These are phyloP conservation scores for Parafenestella ontariensis DNA, from an alignment of 2,329 filamentous ascomycete species.

Conservation along the genomic window DNA sequence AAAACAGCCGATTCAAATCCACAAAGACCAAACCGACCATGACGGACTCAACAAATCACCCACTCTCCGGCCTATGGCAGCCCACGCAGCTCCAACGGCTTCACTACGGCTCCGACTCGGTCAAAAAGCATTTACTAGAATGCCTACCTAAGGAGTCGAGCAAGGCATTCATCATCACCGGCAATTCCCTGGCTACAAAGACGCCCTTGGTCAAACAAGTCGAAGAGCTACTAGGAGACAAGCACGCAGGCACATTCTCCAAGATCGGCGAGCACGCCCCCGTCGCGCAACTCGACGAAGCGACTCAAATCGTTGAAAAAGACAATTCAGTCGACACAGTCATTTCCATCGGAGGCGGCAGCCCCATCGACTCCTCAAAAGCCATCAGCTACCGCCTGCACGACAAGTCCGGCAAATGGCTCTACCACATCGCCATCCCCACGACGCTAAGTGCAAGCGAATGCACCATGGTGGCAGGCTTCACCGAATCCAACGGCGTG, in stretches of 20 bases:
- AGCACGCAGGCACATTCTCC: slow-evolving; percentile 62
- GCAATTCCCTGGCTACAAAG: slow-evolving; percentile 61
- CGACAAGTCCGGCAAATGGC: slow-evolving; percentile 42
- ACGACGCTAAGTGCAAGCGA: slow-evolving; percentile 60
- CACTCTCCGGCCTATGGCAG: slow-evolving; percentile 59
- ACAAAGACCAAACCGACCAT: slow-evolving; percentile 34
- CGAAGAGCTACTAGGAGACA: slow-evolving; percentile 55
- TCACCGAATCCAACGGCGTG: slow-evolving; percentile 57
- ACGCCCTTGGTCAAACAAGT: slow-evolving; percentile 61
- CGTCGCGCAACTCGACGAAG: slow-evolving; percentile 61
- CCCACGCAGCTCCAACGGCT: slow-evolving; percentile 58
- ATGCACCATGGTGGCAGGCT: slow-evolving; percentile 61
- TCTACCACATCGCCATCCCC: slow-evolving; percentile 50
- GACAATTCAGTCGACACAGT: slow-evolving; percentile 61
- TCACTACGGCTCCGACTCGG: slow-evolving; percentile 58
- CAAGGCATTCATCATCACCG: slow-evolving; percentile 66
- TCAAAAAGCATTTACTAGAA: slow-evolving; percentile 55
- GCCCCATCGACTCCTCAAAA: slow-evolving; percentile 60
- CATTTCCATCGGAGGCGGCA: slow-evolving; percentile 63
- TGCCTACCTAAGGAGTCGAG: slow-evolving; percentile 54
- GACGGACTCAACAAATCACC: slow-evolving; percentile 53
- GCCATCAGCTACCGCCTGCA: slow-evolving; percentile 47
- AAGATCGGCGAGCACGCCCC: slow-evolving; percentile 64
- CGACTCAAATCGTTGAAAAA: slow-evolving; percentile 55
- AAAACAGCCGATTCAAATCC: slow-evolving; percentile 5